A percentile compares a stretch with the other conserved stretches of the same genome.
Evolutionary conservation across 257 asterid species (phyloP).

Genomic region (Jacaranda mimosifolia): DNA sequence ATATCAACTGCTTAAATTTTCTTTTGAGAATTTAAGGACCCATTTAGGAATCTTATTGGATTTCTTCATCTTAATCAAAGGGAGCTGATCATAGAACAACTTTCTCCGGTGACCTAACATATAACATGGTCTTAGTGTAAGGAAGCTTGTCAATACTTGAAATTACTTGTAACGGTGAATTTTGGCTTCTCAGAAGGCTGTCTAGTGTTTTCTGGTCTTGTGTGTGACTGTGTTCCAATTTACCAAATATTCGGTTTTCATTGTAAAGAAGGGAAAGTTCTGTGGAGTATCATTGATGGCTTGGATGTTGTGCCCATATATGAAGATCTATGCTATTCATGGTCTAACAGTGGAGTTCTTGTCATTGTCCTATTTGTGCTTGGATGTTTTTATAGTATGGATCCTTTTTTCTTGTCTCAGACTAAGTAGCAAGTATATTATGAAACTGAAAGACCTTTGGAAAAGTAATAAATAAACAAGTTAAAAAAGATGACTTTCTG

Average conservation of each 20-base stretch:
- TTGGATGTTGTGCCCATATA: conserved; percentile 4
- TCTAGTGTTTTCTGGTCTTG: neutral
- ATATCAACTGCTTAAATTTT: conserved; percentile 5
- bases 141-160: neutral
- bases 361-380: neutral
- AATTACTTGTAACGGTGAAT: neutral
- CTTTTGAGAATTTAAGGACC: conserved; percentile 16
- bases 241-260: neutral
- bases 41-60: conserved; percentile 15
- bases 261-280: neutral
- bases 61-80: conserved; percentile 18
- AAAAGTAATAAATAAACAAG: neutral
- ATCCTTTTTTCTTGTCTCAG: neutral
- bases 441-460: conserved; percentile 19
- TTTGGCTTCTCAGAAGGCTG: conserved; percentile 13
- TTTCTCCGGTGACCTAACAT: neutral
- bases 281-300: neutral
- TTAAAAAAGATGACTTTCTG: neutral
- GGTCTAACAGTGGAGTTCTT: neutral
- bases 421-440: neutral
- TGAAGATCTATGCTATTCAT: conserved; percentile 4
- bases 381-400: neutral
- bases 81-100: neutral
- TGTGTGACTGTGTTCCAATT: neutral
- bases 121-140: neutral